Percentiles rank a stretch among this genome's conserved stretches.
phyloP scores from a whole-genome alignment of 177 flowering plant genomes.

The Vitis hybrid region DNA sequence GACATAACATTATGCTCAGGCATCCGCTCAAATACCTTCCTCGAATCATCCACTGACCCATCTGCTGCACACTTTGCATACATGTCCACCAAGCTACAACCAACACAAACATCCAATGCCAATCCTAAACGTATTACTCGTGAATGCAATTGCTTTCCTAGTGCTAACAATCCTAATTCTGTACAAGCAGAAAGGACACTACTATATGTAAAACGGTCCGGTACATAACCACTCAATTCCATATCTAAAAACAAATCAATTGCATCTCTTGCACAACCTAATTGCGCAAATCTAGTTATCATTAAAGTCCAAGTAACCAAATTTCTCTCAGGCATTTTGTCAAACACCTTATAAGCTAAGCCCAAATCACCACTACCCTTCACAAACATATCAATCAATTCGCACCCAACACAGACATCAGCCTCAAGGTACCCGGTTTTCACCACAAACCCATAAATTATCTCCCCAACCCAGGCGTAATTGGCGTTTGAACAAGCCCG shows the following conservation, averaged over 20 bases:
- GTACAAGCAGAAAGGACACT: no score
- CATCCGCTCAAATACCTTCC: no score
- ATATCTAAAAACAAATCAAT: no score
- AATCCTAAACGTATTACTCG: slow-evolving; percentile 49
- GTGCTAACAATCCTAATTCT: slow-evolving; percentile 40
- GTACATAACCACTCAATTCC: no score
- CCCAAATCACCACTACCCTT: slow-evolving; percentile 32
- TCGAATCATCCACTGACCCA: no score
- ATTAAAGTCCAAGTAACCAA: no score
- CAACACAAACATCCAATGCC: slow-evolving; percentile 66
- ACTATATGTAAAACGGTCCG: no score
- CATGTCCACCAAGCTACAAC: slow-evolving; percentile 83
- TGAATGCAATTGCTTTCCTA: slow-evolving; percentile 74
- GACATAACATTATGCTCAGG: no score
- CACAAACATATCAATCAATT: slow-evolving; percentile 69
- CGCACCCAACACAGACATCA: slow-evolving; percentile 77
- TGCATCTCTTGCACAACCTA: no score
- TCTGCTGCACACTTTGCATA: slow-evolving; percentile 60
- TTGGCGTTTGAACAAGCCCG: slow-evolving; percentile 57
- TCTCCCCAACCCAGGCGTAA: slow-evolving; percentile 36
- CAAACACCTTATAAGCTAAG: slow-evolving; percentile 65
- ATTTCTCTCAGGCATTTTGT: no score
- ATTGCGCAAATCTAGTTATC: no score
- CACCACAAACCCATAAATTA: slow-evolving; percentile 54
- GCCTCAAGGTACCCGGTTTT: slow-evolving; percentile 69